These are phyloP conservation scores for Phytophthora sp. DNA, from an alignment of 352 stramenopile genomes.

Conservation along the genomic window DNA sequence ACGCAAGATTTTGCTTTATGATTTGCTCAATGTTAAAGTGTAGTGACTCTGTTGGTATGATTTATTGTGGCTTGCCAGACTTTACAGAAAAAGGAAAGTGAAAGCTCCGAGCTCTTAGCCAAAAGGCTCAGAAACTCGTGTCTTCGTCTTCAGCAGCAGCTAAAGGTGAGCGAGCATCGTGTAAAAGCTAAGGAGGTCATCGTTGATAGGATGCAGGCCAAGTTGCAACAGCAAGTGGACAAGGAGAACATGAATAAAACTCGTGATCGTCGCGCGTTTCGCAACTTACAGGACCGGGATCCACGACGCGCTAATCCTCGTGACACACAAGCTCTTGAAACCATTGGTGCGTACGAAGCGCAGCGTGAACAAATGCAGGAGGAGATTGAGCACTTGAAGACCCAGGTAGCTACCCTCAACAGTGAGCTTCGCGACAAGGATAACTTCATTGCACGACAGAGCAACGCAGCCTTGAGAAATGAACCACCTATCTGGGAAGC, in stretches of 20 bases:
- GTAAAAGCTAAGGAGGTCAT: conserved; percentile 88
- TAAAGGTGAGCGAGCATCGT: conserved; percentile 87
- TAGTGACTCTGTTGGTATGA: neutral
- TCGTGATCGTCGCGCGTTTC: conserved; percentile 64
- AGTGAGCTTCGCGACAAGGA: conserved; percentile 82
- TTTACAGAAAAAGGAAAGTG: conserved; percentile 52
- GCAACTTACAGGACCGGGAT: conserved; percentile 70
- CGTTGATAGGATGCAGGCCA: conserved; percentile 82
- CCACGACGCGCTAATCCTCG: conserved; percentile 55
- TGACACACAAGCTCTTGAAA: conserved; percentile 73
- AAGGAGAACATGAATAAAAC: conserved; percentile 71
- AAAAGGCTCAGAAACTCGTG: conserved; percentile 72
- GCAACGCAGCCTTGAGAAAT: conserved; percentile 18
- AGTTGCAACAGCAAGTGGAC: conserved; percentile 80
- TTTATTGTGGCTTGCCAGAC: conserved; percentile 29
- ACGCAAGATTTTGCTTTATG: conserved; percentile 9
- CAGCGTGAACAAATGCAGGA: conserved; percentile 77
- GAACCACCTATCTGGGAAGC: conserved; percentile 40
- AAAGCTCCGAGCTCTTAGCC: conserved; percentile 48
- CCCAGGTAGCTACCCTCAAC: conserved; percentile 65
- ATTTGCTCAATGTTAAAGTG: neutral
- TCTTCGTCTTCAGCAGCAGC: conserved; percentile 77
- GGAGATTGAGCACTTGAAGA: conserved; percentile 72
- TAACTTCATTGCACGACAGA: conserved; percentile 62
- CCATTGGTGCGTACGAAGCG: conserved; percentile 72